A percentile compares a stretch with the other conserved stretches of the same genome.
These are phyloP conservation scores for Rhododendron ferrugineum DNA, from an alignment of 148 eudicot genomes.

Conservation along the genomic window DNA sequence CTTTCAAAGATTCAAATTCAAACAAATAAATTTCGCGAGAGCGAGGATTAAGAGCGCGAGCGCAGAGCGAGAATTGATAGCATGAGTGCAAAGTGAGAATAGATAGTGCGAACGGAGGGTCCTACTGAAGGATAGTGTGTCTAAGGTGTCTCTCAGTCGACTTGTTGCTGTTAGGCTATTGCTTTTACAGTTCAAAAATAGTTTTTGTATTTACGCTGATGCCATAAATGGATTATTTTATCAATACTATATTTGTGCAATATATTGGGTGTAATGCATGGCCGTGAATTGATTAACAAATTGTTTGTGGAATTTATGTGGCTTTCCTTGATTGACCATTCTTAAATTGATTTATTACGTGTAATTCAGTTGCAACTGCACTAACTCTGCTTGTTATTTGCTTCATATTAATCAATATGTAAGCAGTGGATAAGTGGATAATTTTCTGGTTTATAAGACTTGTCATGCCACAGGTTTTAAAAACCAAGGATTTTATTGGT, in stretches of 20 bases:
- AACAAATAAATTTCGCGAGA: neutral
- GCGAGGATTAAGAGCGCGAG: neutral
- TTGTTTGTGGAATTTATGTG: neutral
- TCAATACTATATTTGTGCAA: neutral
- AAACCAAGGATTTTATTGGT: neutral
- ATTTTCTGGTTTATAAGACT: neutral
- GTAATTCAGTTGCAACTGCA: neutral
- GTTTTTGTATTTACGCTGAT: neutral
- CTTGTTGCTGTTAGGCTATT: neutral
- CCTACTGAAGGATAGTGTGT: neutral
- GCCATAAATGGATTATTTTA: neutral
- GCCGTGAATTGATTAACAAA: neutral
- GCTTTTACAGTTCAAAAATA: neutral
- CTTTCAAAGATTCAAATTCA: no score
- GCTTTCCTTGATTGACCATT: neutral
- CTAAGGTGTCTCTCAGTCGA: neutral
- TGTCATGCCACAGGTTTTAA: neutral
- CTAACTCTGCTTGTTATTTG: neutral
- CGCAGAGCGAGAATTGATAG: no score
- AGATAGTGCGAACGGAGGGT: neutral
- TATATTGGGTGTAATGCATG: neutral
- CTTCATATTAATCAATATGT: neutral
- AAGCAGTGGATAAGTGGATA: neutral
- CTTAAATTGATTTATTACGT: neutral
- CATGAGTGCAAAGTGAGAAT: neutral